Percentiles rank a stretch among this genome's conserved stretches.
Conservation (phyloP, 2,329 filamentous ascomycete species). For the Hyphodiscus sp. region DNA sequence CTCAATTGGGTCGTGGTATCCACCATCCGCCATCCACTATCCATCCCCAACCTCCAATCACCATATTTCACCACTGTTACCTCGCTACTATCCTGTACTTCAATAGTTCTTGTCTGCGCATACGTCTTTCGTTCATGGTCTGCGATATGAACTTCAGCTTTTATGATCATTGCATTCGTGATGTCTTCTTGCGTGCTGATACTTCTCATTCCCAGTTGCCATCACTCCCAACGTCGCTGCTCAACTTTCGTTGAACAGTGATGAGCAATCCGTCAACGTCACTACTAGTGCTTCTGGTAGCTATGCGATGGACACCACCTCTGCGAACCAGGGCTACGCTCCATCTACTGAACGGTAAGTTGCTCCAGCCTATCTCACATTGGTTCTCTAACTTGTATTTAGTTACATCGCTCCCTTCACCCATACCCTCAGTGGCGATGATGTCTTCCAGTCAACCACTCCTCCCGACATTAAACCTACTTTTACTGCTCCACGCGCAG, state of each 20-base stretch:
- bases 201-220: conserved; percentile 7
- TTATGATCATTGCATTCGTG: neutral
- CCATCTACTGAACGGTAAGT: conserved; percentile 18
- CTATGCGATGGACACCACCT: conserved; percentile 13
- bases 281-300: conserved; percentile 8
- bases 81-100: neutral
- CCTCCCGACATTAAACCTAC: conserved; percentile 1
- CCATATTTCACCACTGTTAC: neutral
- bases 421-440: conserved; percentile 18
- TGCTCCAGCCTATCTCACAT: neutral
- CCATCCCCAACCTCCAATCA: neutral
- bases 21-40: neutral
- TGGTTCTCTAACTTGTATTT: conserved; percentile 1
- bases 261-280: conserved; percentile 13
- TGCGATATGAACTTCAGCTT: neutral
- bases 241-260: conserved; percentile 7
- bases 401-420: conserved; percentile 26
- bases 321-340: conserved; percentile 8
- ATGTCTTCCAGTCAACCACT: conserved; percentile 19
- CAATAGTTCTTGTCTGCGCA: neutral
- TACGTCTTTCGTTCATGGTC: neutral
- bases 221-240: conserved; percentile 7
- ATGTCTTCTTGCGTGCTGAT: neutral
- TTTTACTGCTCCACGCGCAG: conserved; percentile 15
- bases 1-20: neutral